Evolutionary conservation across 2,329 filamentous ascomycete genomes (phyloP).

Genomic region (Thielaviopsis cerberus): DNA sequence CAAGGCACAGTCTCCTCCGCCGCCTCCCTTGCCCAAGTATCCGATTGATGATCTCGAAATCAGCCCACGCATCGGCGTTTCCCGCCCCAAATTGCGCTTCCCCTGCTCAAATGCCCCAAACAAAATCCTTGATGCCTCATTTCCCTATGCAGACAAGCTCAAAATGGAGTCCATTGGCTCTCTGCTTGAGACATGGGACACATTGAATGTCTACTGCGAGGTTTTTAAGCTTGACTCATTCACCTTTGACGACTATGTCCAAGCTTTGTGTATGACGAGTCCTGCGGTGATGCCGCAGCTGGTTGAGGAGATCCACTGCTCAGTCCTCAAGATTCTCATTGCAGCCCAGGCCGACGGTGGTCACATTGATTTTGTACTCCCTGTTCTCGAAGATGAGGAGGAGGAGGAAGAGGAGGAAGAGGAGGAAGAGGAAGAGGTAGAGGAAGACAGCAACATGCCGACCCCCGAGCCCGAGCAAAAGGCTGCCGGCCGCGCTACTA

Average conservation of each 20-base stretch:
- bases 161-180: conserved; percentile 71
- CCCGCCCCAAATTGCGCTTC: conserved; percentile 61
- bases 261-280: conserved; percentile 64
- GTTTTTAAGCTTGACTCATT: conserved; percentile 90
- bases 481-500: conserved; percentile 51
- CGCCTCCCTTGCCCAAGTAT: conserved; percentile 70
- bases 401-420: conserved; percentile 46
- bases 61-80: conserved; percentile 42
- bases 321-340: conserved; percentile 73
- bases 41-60: conserved; percentile 88
- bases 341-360: conserved; percentile 57
- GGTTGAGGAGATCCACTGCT: conserved; percentile 79
- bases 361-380: conserved; percentile 59
- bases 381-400: conserved; percentile 53
- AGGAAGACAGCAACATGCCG: conserved; percentile 33
- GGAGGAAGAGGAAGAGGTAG: conserved; percentile 34
- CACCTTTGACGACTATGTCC: conserved; percentile 88
- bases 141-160: conserved; percentile 23
- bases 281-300: conserved; percentile 62
- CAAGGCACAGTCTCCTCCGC: conserved; percentile 26
- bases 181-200: conserved; percentile 85
- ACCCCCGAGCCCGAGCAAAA: conserved; percentile 55
- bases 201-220: conserved; percentile 92
- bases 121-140: conserved; percentile 11
- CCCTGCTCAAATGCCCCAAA: conserved; percentile 47